These are phyloP conservation scores for Cercospora janseana DNA, from an alignment of 2,329 filamentous ascomycete species.

Conservation along the genomic window DNA sequence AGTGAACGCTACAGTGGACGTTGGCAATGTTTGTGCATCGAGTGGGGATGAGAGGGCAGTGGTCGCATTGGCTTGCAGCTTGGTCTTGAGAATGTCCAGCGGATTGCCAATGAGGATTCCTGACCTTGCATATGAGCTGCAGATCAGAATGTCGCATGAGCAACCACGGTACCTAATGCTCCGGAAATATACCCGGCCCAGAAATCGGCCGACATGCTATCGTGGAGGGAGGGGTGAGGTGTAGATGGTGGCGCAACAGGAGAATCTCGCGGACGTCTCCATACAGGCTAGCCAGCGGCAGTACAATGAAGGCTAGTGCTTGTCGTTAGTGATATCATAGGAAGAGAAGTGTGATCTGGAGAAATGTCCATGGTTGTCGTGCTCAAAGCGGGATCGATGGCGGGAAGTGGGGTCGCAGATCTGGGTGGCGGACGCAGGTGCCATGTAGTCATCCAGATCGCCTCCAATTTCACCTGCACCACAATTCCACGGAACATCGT, in stretches of 20 bases:
- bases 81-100: slow-evolving; percentile 67
- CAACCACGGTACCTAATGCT: slow-evolving; percentile 53
- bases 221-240: not conserved
- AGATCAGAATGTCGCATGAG: not conserved
- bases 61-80: slow-evolving; percentile 62
- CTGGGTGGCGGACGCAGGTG: slow-evolving; percentile 6
- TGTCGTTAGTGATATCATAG: no score
- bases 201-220: slow-evolving; percentile 78
- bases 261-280: not conserved
- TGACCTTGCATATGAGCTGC: slow-evolving; percentile 6
- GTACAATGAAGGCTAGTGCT: not conserved
- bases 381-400: not conserved
- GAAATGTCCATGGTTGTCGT: slow-evolving; percentile 7
- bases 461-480: slow-evolving; percentile 5
- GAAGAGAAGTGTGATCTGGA: slow-evolving; percentile 4
- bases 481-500: not conserved
- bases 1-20: slow-evolving; percentile 1
- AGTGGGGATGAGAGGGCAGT: slow-evolving; percentile 16
- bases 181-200: slow-evolving; percentile 91
- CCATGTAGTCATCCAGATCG: slow-evolving; percentile 2
- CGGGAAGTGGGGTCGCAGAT: slow-evolving; percentile 7
- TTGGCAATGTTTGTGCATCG: slow-evolving; percentile 4
- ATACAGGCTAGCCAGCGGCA: slow-evolving; percentile 2
- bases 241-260: not conserved
- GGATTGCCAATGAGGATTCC: slow-evolving; percentile 86